Percentiles rank a stretch among this genome's conserved stretches.
Evolutionary conservation across 1,139 yeast genomes (phyloP).

Genomic region (Sugiyamaella sp.): DNA sequence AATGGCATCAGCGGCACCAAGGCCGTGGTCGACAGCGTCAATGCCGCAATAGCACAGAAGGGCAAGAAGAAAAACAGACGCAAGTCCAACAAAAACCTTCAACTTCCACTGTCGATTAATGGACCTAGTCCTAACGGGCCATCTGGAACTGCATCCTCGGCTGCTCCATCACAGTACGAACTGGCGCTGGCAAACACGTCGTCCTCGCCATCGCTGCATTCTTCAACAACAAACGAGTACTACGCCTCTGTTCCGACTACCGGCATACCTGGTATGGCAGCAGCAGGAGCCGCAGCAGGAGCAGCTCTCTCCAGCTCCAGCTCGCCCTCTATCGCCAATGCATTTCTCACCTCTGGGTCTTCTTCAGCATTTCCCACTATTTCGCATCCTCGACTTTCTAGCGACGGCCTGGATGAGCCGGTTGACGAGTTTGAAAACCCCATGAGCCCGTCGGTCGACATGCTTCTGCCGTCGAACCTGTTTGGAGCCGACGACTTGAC

Average conservation of each 20-base stretch:
- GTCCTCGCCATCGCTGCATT: constrained; percentile 5
- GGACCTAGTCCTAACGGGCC: neutral
- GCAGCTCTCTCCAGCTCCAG: no score
- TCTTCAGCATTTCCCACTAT: constrained; percentile 10
- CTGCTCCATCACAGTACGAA: constrained; percentile 4
- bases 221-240: constrained; percentile 6
- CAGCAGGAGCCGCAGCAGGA: constrained; percentile 1
- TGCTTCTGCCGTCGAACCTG: constrained; percentile 40
- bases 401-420: neutral
- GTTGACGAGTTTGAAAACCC: constrained; percentile 25
- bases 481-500: constrained; percentile 39
- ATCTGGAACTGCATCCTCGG: constrained; percentile 2
- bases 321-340: constrained; percentile 1
- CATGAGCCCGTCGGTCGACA: constrained; percentile 38
- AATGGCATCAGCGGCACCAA: constrained; percentile 9
- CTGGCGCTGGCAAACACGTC: constrained; percentile 4
- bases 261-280: neutral
- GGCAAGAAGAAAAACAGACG: constrained; percentile 21
- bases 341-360: neutral
- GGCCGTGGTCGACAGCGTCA: constrained; percentile 27
- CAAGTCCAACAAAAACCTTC: constrained; percentile 18
- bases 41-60: constrained; percentile 23
- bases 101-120: constrained; percentile 7
- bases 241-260: neutral
- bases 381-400: constrained; percentile 2